Evolutionary conservation across 352 stramenopile species (phyloP).

Genomic region (Phytophthora fragariae): DNA sequence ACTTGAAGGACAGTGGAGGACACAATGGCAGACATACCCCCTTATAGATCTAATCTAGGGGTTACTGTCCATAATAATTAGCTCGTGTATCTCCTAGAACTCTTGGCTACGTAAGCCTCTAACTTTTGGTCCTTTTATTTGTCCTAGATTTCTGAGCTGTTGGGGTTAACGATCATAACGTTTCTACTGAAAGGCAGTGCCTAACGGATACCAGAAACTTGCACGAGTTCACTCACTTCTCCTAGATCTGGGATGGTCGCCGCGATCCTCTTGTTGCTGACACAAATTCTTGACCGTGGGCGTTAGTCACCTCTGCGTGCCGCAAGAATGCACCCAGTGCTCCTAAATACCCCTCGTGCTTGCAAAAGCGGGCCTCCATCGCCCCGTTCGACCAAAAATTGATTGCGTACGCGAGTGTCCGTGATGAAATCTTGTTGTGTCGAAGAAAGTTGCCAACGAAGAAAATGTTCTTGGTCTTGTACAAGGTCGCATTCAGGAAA

Average conservation of each 20-base stretch:
- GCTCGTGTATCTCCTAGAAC: no score
- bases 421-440: constrained; percentile 96
- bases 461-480: constrained; percentile 97
- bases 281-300: constrained; percentile 71
- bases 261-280: constrained; percentile 40
- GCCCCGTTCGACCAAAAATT: constrained; percentile 98
- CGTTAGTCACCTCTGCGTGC: constrained; percentile 78
- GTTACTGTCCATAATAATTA: no score
- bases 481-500: constrained; percentile 98
- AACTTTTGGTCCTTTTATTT: no score
- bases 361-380: constrained; percentile 94
- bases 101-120: no score
- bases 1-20: no score
- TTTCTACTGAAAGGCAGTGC: constrained; percentile 10
- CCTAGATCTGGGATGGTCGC: constrained; percentile 10
- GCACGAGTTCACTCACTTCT: not conserved
- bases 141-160: no score
- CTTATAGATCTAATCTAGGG: no score
- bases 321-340: constrained; percentile 97
- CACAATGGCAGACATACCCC: no score
- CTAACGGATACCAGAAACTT: not conserved
- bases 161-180: no score
- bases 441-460: constrained; percentile 98
- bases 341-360: constrained; percentile 98
- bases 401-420: constrained; percentile 95